phyloP scores from a whole-genome alignment of 106 monocot species.

The Dendrobium catenatum region DNA sequence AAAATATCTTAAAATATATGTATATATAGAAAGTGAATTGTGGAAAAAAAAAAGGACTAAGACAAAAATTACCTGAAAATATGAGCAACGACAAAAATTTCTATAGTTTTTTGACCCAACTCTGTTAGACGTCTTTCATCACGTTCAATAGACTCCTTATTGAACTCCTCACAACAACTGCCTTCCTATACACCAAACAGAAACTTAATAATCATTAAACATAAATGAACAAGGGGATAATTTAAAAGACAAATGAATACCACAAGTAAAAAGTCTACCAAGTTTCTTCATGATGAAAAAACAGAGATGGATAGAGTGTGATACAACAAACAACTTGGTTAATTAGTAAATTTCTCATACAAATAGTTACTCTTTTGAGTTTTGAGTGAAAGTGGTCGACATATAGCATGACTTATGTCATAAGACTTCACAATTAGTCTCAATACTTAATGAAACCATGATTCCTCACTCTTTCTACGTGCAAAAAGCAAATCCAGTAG shows the following conservation, averaged over 20 bases:
- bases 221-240: conserved; percentile 8
- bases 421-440: too few species aligned
- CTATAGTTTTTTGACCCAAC: conserved; percentile 73
- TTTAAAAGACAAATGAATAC: not conserved
- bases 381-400: too few species aligned
- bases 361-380: too few species aligned
- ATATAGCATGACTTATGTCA: too few species aligned
- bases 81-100: conserved; percentile 80
- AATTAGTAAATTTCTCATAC: too few species aligned
- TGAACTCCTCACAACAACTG: conserved; percentile 56
- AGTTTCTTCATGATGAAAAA: not conserved
- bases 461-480: too few species aligned
- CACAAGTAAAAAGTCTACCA: not conserved
- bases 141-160: conserved; percentile 78
- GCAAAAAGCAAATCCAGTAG: too few species aligned
- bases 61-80: conserved; percentile 65
- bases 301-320: not conserved
- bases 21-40: too few species aligned
- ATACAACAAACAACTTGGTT: too few species aligned
- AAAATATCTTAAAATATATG: too few species aligned
- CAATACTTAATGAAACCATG: too few species aligned
- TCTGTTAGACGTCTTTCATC: conserved; percentile 87
- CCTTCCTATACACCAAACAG: conserved; percentile 48
- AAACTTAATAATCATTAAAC: not conserved
- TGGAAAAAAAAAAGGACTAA: not conserved